Conservation (phyloP, 441 rosid genomes). For the Omphalea diandra region DNA sequence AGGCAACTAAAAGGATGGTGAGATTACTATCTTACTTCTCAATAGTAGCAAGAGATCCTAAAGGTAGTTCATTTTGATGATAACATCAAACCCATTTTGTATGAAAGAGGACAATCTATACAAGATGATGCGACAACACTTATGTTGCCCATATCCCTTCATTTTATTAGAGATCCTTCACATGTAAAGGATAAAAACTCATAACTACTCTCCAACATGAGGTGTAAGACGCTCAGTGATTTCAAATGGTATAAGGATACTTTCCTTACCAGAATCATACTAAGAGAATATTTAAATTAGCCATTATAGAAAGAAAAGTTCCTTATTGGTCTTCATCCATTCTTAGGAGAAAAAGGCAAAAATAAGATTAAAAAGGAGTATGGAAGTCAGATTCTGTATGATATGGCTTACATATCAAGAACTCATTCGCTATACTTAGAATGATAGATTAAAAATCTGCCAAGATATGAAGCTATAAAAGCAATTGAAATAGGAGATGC, state of each 20-base stretch:
- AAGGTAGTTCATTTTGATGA: background rate
- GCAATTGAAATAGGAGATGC: too few relatives aligned
- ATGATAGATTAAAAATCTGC: too few relatives aligned
- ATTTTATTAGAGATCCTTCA: too few relatives aligned
- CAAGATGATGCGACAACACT: background rate
- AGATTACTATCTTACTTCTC: background rate
- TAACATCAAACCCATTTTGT: background rate
- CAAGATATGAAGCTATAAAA: too few relatives aligned
- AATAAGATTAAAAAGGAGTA: background rate
- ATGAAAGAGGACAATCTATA: background rate
- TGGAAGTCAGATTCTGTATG: background rate
- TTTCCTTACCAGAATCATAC: background rate
- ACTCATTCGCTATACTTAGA: background rate
- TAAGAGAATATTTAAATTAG: too few relatives aligned
- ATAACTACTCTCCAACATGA: background rate
- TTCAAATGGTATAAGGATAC: background rate
- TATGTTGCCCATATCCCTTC: background rate
- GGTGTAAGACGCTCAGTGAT: background rate
- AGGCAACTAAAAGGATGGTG: background rate
- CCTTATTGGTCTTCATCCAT: background rate
- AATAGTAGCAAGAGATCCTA: background rate
- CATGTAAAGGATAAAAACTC: too few relatives aligned
- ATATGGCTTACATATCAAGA: background rate
- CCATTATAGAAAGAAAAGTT: too few relatives aligned
- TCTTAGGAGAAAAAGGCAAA: background rate